Evolutionary conservation across 345 rosid genomes (phyloP).

Genomic region (Hypericum perforatum): DNA sequence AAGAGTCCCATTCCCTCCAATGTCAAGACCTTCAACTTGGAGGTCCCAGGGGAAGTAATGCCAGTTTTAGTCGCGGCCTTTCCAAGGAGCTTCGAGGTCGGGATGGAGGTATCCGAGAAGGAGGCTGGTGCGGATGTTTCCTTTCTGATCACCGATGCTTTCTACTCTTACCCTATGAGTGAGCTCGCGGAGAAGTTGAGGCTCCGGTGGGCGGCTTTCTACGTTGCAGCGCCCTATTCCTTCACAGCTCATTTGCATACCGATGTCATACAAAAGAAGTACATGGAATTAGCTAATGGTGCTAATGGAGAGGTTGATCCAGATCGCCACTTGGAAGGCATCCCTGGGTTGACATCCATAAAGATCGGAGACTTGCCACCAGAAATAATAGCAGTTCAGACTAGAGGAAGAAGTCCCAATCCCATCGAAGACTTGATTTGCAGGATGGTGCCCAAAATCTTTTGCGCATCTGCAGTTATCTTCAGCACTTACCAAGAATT

Average conservation of each 20-base stretch:
- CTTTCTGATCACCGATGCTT: not conserved
- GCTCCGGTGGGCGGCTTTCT: conserved; percentile 1
- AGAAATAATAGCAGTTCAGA: too few relatives aligned
- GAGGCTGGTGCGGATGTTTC: not conserved
- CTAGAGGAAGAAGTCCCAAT: too few relatives aligned
- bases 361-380: not conserved
- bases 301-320: not conserved
- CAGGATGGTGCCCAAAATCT: not conserved
- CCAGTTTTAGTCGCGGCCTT: too few relatives aligned
- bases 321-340: not conserved
- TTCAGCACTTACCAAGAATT: conserved; percentile 5
- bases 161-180: not conserved
- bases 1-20: not conserved
- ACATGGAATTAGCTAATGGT: not conserved
- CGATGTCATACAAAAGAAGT: not conserved
- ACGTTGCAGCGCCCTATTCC: not conserved
- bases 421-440: too few relatives aligned
- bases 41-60: not conserved
- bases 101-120: not conserved
- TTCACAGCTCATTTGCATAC: not conserved
- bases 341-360: conserved; percentile 3
- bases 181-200: conserved; percentile 2
- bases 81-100: not conserved
- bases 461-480: not conserved
- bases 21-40: not conserved